phyloP scores from a whole-genome alignment of 1,284 basidiomycete genomes.

The Heterobasidion parviporum region DNA sequence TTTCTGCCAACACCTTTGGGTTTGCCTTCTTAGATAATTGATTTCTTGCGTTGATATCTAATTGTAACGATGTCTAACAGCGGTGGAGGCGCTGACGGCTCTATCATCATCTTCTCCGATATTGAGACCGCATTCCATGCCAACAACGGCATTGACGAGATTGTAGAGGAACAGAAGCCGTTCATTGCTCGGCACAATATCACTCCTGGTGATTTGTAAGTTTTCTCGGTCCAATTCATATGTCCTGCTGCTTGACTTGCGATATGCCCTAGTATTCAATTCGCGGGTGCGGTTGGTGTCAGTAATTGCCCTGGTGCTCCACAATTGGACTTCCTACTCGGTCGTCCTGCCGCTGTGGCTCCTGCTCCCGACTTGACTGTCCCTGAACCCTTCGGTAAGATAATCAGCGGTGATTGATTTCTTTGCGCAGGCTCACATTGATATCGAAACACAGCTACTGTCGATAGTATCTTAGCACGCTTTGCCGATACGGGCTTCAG shows the following conservation, averaged over 20 bases:
- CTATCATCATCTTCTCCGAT: conserved; percentile 14
- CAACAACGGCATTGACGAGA: conserved; percentile 16
- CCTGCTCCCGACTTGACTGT: conserved; percentile 15
- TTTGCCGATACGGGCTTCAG: conserved; percentile 12
- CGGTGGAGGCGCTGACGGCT: conserved; percentile 15
- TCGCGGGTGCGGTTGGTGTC: conserved; percentile 18
- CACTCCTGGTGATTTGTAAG: conserved; percentile 5
- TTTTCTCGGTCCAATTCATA: background rate
- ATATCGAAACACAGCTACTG: background rate
- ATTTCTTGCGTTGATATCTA: too few species aligned
- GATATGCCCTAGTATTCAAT: conserved; percentile 15
- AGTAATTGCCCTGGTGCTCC: conserved; percentile 21
- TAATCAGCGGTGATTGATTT: background rate
- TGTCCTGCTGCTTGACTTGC: background rate
- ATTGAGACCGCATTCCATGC: conserved; percentile 14
- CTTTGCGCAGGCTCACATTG: background rate
- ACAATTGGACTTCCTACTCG: conserved; percentile 15
- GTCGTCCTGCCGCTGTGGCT: conserved; percentile 17
- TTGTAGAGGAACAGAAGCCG: conserved; percentile 12
- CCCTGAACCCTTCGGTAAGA: conserved; percentile 8
- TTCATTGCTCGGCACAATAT: conserved; percentile 9
- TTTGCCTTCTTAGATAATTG: too few species aligned
- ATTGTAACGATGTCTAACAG: conserved; percentile 3
- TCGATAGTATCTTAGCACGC: conserved; percentile 16
- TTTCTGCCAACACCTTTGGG: too few species aligned